Percentiles rank a stretch among this genome's conserved stretches.
phyloP scores from a whole-genome alignment of 441 rosid genomes.

The Populus hybrid region DNA sequence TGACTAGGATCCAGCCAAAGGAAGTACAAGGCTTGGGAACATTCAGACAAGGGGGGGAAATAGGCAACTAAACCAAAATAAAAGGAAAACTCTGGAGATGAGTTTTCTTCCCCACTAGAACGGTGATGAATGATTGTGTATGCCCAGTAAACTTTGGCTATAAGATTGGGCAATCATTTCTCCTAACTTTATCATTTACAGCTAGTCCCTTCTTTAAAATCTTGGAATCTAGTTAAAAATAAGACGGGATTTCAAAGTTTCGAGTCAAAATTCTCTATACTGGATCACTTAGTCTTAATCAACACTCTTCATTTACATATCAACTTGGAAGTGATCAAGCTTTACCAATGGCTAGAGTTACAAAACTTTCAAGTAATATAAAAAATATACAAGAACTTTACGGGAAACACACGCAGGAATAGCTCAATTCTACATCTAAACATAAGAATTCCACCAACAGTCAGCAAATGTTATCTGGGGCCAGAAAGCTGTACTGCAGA shows the following conservation, averaged over 20 bases:
- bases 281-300: not conserved
- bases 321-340: not conserved
- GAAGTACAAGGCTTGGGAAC: not conserved
- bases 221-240: not conserved
- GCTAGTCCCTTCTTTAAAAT: not conserved
- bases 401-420: constrained; percentile 9
- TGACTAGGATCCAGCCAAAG: not conserved
- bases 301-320: constrained; percentile 1
- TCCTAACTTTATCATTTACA: not conserved
- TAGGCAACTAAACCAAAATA: too few species aligned
- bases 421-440: constrained; percentile 12
- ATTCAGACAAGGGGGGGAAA: too few species aligned
- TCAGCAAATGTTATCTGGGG: constrained; percentile 58
- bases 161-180: not conserved
- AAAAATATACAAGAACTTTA: constrained; percentile 21
- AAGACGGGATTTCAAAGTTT: not conserved
- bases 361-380: constrained; percentile 24
- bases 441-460: constrained; percentile 17
- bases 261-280: not conserved
- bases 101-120: not conserved
- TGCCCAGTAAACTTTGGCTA: not conserved
- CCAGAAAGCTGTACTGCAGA: constrained; percentile 90
- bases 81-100: too few species aligned
- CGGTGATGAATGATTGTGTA: not conserved
- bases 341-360: constrained; percentile 5